A percentile compares a stretch with the other conserved stretches of the same genome.
phyloP scores from a whole-genome alignment of 2,329 filamentous ascomycete species.

The Karstenula rhodostoma region DNA sequence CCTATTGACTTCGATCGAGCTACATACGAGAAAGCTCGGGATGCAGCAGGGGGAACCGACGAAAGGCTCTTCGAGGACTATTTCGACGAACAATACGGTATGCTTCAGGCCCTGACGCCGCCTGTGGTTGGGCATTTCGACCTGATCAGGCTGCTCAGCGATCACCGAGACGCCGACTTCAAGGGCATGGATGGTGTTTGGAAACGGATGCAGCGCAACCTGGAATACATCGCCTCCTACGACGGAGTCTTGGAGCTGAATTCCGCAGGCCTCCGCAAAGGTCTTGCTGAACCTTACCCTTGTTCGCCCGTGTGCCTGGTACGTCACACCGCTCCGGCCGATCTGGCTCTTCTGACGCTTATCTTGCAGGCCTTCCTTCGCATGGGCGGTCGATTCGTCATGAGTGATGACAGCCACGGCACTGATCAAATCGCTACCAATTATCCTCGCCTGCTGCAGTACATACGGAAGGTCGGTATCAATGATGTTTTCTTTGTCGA shows the following conservation, averaged over 20 bases:
- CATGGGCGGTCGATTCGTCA: constrained; percentile 81
- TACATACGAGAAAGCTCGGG: constrained; percentile 71
- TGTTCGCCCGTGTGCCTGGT: constrained; percentile 79
- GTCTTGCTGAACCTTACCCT: constrained; percentile 89
- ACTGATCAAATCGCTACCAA: constrained; percentile 87
- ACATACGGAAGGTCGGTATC: constrained; percentile 72
- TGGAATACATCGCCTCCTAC: constrained; percentile 74
- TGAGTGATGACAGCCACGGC: constrained; percentile 95
- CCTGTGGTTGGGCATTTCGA: constrained; percentile 93
- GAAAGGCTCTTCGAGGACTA: constrained; percentile 77
- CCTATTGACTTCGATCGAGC: constrained; percentile 86
- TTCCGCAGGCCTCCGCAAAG: constrained; percentile 85
- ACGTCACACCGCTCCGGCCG: constrained; percentile 45
- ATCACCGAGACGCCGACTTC: constrained; percentile 70
- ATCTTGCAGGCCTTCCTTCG: constrained; percentile 69
- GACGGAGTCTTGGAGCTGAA: constrained; percentile 91
- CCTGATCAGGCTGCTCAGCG: constrained; percentile 81
- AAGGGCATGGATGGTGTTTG: constrained; percentile 71
- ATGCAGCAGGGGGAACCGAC: constrained; percentile 65
- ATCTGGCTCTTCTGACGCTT: constrained; percentile 27
- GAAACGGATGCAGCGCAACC: constrained; percentile 76
- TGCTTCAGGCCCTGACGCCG: constrained; percentile 77
- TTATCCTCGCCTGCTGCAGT: constrained; percentile 75
- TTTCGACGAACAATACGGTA: constrained; percentile 85
- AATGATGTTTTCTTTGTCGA: constrained; percentile 59